phyloP scores from a whole-genome alignment of 306 rosid species.

The Quercus dentata region DNA sequence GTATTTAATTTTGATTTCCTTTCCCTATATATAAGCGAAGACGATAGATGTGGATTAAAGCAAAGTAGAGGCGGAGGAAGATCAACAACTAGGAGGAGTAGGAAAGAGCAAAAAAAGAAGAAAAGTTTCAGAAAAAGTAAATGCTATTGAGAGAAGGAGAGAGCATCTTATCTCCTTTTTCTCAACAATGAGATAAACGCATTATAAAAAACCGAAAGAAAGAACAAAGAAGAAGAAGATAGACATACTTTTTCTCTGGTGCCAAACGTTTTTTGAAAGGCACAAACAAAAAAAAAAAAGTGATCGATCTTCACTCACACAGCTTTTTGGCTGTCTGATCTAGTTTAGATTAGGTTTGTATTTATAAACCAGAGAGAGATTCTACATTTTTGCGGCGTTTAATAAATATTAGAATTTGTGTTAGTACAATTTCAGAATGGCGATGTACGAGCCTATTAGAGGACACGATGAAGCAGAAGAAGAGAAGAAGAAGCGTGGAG shows the following conservation, averaged over 20 bases:
- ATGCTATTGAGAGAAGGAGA: not conserved
- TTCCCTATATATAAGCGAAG: not conserved
- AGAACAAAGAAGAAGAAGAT: not conserved
- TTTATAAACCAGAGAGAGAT: no score
- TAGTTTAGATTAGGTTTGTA: no score
- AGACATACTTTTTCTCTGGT: not conserved
- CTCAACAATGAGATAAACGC: not conserved
- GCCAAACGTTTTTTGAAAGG: not conserved
- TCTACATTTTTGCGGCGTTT: no score
- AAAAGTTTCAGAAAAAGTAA: not conserved
- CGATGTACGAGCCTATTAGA: constrained; percentile 26
- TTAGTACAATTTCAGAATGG: not conserved
- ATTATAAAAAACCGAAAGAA: no score
- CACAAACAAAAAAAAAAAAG: not conserved
- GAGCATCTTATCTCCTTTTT: not conserved
- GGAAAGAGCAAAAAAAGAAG: not conserved
- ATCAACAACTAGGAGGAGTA: not conserved
- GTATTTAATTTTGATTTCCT: no score
- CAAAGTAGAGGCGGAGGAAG: not conserved
- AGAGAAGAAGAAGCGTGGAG: not conserved
- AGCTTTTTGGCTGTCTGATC: no score
- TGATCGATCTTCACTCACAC: not conserved
- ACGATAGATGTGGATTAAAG: not conserved
- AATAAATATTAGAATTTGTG: no score
- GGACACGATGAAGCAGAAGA: constrained; percentile 4